phyloP scores from a whole-genome alignment of 495 filamentous ascomycete species.

The Podospora pseudopauciseta region DNA sequence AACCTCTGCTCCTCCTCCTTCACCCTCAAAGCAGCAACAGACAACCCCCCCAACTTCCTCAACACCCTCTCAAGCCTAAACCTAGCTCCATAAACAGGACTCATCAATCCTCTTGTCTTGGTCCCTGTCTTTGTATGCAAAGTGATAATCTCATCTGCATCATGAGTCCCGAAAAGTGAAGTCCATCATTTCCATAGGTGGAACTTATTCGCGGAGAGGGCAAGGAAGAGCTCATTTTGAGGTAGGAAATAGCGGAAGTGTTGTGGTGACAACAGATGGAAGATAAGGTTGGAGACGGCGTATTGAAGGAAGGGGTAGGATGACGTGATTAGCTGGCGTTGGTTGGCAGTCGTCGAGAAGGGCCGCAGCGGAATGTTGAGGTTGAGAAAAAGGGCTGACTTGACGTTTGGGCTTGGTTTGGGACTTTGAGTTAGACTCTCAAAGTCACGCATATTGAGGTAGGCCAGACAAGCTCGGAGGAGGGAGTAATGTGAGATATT shows the following conservation, averaged over 20 bases:
- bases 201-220: constrained; percentile 27
- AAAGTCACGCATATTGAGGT: constrained; percentile 39
- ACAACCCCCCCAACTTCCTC: constrained; percentile 25
- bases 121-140: constrained; percentile 9
- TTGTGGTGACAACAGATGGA: constrained; percentile 33
- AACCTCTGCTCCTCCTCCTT: neutral
- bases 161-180: constrained; percentile 30
- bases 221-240: constrained; percentile 28
- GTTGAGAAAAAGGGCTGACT: neutral
- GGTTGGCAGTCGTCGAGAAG: constrained; percentile 15
- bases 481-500: constrained; percentile 36
- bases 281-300: constrained; percentile 35
- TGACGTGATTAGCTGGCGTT: constrained; percentile 30
- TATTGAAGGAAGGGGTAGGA: constrained; percentile 39
- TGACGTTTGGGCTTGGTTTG: neutral
- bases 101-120: constrained; percentile 22
- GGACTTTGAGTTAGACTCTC: constrained; percentile 23
- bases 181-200: constrained; percentile 40
- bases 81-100: constrained; percentile 35
- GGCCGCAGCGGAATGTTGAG: neutral
- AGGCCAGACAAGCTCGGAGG: constrained; percentile 33
- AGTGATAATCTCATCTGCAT: constrained; percentile 25
- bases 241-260: constrained; percentile 37
- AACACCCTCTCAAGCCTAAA: constrained; percentile 33
- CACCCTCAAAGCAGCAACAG: neutral